phyloP scores from a whole-genome alignment of 1,139 yeast genomes.

The Geotrichum bryndzae region DNA sequence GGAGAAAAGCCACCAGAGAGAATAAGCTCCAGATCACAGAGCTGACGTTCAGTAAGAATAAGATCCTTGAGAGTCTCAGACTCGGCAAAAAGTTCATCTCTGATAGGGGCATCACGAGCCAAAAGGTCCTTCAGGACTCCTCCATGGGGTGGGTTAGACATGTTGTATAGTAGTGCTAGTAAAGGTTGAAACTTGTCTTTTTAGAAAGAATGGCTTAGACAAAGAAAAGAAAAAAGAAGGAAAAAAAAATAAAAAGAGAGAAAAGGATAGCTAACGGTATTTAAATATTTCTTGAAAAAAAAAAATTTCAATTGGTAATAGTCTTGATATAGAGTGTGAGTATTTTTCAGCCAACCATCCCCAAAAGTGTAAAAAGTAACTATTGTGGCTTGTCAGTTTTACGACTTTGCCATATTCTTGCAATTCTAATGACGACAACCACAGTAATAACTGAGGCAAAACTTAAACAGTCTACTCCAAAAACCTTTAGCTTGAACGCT shows the following conservation, averaged over 20 bases:
- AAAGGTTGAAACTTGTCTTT: neutral
- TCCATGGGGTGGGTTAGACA: slow-evolving; percentile 84
- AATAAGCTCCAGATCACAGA: slow-evolving; percentile 88
- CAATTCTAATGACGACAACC: neutral
- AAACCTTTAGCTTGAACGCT: too few species aligned
- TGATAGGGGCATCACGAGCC: slow-evolving; percentile 67
- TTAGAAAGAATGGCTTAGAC: neutral
- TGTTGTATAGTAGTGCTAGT: slow-evolving; percentile 26
- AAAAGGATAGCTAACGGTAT: neutral
- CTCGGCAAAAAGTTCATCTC: slow-evolving; percentile 52
- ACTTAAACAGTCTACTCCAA: too few species aligned
- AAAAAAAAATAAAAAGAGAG: neutral
- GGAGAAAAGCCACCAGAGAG: slow-evolving; percentile 95
- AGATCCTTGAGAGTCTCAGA: slow-evolving; percentile 49
- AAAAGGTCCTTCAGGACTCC: slow-evolving; percentile 81
- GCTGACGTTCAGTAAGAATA: slow-evolving; percentile 74
- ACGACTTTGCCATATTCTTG: neutral
- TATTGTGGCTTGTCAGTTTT: neutral
- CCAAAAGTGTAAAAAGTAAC: neutral
- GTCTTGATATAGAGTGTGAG: neutral
- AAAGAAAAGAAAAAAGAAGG: neutral
- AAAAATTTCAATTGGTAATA: neutral
- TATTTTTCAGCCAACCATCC: neutral
- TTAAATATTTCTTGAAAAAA: neutral
- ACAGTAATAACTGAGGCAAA: too few species aligned